Evolutionary conservation across 192 early-diverging fungal genomes (phyloP).

Genomic region (Pecoramyces ruminantium): DNA sequence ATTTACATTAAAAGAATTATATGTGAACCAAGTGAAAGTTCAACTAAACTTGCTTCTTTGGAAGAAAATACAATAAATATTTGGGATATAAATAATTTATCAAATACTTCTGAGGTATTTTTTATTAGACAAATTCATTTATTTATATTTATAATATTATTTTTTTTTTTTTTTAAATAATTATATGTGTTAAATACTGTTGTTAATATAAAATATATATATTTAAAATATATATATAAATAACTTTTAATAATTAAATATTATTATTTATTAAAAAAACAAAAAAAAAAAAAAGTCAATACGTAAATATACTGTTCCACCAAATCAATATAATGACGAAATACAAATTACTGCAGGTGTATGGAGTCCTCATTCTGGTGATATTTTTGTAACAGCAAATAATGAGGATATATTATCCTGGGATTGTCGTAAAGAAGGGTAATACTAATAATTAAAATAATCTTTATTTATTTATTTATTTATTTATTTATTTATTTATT

Average conservation of each 20-base stretch:
- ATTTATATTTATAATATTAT: neutral
- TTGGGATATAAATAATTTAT: slow-evolving; percentile 29
- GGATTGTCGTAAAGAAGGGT: slow-evolving; percentile 43
- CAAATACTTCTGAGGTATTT: slow-evolving; percentile 18
- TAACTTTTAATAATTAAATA: too few relatives aligned
- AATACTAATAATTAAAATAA: neutral
- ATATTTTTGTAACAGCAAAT: slow-evolving; percentile 35
- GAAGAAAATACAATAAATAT: slow-evolving; percentile 12
- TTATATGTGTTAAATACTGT: too few relatives aligned
- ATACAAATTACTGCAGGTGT: slow-evolving; percentile 13
- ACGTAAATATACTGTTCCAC: neutral
- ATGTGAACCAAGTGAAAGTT: slow-evolving; percentile 22
- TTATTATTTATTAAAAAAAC: neutral
- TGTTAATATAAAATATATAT: too few relatives aligned
- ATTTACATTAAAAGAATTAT: slow-evolving; percentile 23
- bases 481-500: too few relatives aligned
- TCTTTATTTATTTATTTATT: too few relatives aligned
- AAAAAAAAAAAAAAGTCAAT: neutral
- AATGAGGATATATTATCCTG: slow-evolving; percentile 44
- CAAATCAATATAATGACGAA: neutral
- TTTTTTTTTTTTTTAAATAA: neutral
- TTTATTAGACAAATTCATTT: slow-evolving; percentile 3
- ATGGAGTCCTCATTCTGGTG: slow-evolving; percentile 47
- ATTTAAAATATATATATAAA: too few relatives aligned
- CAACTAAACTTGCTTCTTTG: slow-evolving; percentile 5